Evolutionary conservation across 2,329 filamentous ascomycete genomes (phyloP), one percentile per base, ranked within the genome.

Genomic region (Pseudogymnoascus sp.): DNA sequence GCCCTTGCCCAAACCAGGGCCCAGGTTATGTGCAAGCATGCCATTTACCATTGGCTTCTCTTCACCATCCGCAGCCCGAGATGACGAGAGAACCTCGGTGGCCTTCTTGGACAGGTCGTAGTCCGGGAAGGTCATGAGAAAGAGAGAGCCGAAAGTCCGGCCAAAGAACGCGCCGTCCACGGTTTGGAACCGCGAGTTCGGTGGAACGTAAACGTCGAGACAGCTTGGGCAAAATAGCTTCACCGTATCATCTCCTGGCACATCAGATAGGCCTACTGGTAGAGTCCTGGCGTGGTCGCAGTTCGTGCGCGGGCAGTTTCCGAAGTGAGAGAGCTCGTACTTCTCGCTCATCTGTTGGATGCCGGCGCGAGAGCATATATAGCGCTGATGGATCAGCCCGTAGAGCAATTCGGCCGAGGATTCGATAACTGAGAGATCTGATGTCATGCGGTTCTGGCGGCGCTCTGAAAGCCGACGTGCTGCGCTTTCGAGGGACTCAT

Each of bases 281-380:
- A 99, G 83, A 12, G 96, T 95, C 71, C 93, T 89, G 67, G 91
- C 90, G 65, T 90, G 88, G 71, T 92, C 89, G 82, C 95, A 99
- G 77, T 93, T 87, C 64, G 93, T 96, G 65, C 95, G 86, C n/a
- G 95, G 95, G 75, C 95, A 99, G 69, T 89, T 88, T 62, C 95
- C 95, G 73, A 99, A 99, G 78, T 99, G 93, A 66, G 93, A 90
- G 59, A 96, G 83, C 76, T 97, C 93, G 80, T 97, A 99, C 77
- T 99, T 99, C 77, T 99, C 95, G 66, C 93, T 91, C 95, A 99
- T 99, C 75, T 97, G 93, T 77, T 97, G 93, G 71, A 99, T 97
- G 61, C 95, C 95, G 2, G 91, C 91, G 64, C 95, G 85, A 23
- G 93, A 97, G 72, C 93, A 97, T 78, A 99, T 97, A 77, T 97